A percentile compares a stretch with the other conserved stretches of the same genome.
Conservation (phyloP, 768 basidiomycete species). For the Termitomyces bulborhizus region DNA sequence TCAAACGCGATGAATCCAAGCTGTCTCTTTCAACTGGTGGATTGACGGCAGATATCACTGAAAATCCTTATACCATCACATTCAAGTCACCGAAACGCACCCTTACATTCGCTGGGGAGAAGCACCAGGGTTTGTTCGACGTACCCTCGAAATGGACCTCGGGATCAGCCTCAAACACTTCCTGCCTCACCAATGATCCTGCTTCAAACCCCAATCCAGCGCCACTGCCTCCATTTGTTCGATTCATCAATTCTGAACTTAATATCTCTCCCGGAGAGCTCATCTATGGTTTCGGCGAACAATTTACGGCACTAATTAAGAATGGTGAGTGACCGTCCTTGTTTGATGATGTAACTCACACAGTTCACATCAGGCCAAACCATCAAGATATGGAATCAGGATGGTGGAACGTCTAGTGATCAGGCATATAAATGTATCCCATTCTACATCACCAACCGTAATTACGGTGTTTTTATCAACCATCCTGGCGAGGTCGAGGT, state of each 20-base stretch:
- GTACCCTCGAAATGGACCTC: conserved; percentile 51
- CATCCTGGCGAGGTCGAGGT: conserved; percentile 73
- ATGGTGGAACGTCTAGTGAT: conserved; percentile 68
- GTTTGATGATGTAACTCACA: conserved; percentile 5
- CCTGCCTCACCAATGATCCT: conserved; percentile 51
- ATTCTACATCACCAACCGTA: conserved; percentile 63
- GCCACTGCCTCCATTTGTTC: conserved; percentile 32
- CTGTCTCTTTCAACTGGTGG: conserved; percentile 38
- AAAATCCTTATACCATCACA: conserved; percentile 56
- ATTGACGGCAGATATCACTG: conserved; percentile 47
- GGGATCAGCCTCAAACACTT: conserved; percentile 44
- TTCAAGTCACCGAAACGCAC: conserved; percentile 46
- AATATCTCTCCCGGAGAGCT: conserved; percentile 64
- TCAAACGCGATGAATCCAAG: conserved; percentile 26
- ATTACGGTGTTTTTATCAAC: conserved; percentile 74
- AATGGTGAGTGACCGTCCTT: conserved; percentile 45
- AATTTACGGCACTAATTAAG: conserved; percentile 71
- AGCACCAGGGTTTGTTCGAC: conserved; percentile 50
- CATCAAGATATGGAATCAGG: conserved; percentile 66
- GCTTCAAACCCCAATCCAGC: conserved; percentile 50
- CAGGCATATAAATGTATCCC: conserved; percentile 65
- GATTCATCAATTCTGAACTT: conserved; percentile 54
- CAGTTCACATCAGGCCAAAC: conserved; percentile 35
- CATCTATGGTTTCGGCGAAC: conserved; percentile 71
- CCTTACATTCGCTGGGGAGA: conserved; percentile 45